These are phyloP conservation scores for Pontederia crassipes DNA, from an alignment of 176 grass and related monocot species.

Conservation along the genomic window DNA sequence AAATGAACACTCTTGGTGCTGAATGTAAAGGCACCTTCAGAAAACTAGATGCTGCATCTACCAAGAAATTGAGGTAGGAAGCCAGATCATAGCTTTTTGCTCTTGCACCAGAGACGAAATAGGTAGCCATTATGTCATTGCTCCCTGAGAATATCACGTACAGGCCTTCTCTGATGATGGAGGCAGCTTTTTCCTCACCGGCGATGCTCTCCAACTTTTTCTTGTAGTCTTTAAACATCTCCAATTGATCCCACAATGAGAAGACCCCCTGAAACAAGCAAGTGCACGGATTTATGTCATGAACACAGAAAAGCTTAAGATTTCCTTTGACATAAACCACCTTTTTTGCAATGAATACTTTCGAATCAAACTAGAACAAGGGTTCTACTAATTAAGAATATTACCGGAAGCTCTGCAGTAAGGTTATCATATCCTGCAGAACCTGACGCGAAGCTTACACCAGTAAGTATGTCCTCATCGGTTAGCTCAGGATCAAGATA, in stretches of 20 bases:
- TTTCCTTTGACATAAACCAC: background rate
- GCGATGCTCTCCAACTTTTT: conserved; percentile 31
- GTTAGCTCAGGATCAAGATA: conserved; percentile 7
- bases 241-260: conserved; percentile 44
- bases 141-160: conserved; percentile 58
- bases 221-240: conserved; percentile 58
- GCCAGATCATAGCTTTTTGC: conserved; percentile 47
- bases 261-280: conserved; percentile 39
- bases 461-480: conserved; percentile 12
- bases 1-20: background rate
- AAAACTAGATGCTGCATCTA: conserved; percentile 32
- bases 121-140: conserved; percentile 78
- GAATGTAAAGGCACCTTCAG: conserved; percentile 14
- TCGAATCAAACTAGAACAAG: background rate
- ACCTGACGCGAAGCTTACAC: conserved; percentile 23
- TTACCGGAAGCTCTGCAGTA: conserved; percentile 47
- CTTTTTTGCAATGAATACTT: too few relatives aligned
- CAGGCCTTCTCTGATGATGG: conserved; percentile 36
- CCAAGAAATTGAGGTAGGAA: conserved; percentile 60
- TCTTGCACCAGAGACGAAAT: conserved; percentile 59
- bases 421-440: conserved; percentile 34
- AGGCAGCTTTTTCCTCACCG: conserved; percentile 33
- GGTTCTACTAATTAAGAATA: background rate
- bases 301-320: background rate
- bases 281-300: background rate